These are phyloP conservation scores for Saccharomyces pastorianus DNA, from an alignment of 1,139 yeast species.

Conservation along the genomic window DNA sequence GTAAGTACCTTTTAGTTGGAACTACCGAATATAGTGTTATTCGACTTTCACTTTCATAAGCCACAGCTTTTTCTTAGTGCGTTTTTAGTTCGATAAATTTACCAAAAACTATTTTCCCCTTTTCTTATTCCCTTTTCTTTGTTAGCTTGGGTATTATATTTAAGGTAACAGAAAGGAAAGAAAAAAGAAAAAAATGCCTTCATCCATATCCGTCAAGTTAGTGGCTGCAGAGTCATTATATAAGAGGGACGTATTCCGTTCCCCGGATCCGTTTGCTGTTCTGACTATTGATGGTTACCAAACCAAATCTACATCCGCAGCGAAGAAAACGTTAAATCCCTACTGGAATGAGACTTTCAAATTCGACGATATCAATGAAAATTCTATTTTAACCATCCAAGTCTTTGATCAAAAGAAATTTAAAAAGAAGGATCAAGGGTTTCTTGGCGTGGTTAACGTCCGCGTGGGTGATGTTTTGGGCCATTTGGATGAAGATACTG, in stretches of 20 bases:
- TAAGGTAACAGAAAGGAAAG: neutral
- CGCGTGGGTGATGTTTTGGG: slow-evolving; percentile 83
- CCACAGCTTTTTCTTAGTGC: neutral
- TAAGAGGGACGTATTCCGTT: slow-evolving; percentile 89
- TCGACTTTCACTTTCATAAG: neutral
- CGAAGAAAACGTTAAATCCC: slow-evolving; percentile 89
- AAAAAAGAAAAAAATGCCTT: slow-evolving; percentile 11
- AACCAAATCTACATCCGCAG: slow-evolving; percentile 89
- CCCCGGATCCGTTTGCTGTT: slow-evolving; percentile 97
- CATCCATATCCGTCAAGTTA: slow-evolving; percentile 54
- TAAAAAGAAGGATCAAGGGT: slow-evolving; percentile 98
- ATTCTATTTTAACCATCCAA: slow-evolving; percentile 83
- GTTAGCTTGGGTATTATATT: neutral
- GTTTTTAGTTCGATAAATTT: neutral
- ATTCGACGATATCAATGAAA: slow-evolving; percentile 62
- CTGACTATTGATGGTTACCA: slow-evolving; percentile 94
- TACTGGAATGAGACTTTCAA: slow-evolving; percentile 94
- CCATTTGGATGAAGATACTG: slow-evolving; percentile 38
- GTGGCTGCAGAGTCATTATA: slow-evolving; percentile 95
- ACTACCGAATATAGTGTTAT: neutral
- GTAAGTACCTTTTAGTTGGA: neutral
- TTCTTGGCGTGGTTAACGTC: slow-evolving; percentile 89
- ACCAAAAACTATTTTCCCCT: neutral
- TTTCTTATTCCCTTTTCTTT: neutral
- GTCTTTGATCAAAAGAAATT: slow-evolving; percentile 95